These are phyloP conservation scores for Yamadazyma trypodendri DNA, from an alignment of 1,139 yeast species.

Conservation along the genomic window DNA sequence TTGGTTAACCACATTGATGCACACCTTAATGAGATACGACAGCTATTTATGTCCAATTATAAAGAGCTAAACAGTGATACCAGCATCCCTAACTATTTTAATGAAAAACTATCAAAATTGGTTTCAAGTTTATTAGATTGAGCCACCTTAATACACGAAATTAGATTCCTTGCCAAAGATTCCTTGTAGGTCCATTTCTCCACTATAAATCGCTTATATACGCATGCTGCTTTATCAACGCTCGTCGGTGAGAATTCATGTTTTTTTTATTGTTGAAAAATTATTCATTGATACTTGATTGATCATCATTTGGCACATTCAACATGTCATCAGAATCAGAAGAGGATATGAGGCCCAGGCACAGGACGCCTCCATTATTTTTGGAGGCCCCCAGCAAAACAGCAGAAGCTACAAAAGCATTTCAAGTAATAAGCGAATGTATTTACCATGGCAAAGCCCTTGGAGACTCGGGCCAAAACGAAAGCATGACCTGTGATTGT, in stretches of 20 bases:
- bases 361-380: conserved; percentile 34
- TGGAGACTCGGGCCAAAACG: conserved; percentile 69
- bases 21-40: conserved; percentile 27
- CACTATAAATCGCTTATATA: no score
- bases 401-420: conserved; percentile 64
- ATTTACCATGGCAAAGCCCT: conserved; percentile 57
- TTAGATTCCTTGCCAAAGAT: no score
- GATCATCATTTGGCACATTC: neutral
- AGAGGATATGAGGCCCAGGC: conserved; percentile 9
- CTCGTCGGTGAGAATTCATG: no score
- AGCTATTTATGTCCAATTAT: conserved; percentile 18
- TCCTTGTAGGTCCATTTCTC: no score
- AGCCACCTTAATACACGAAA: neutral
- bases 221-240: no score
- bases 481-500: conserved; percentile 91
- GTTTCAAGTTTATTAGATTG: conserved; percentile 16
- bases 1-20: conserved; percentile 25
- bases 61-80: conserved; percentile 7
- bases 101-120: conserved; percentile 19
- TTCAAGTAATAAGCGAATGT: conserved; percentile 56
- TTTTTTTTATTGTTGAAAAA: conserved; percentile 1
- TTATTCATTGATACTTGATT: no score
- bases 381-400: conserved; percentile 58
- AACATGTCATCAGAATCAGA: conserved; percentile 9
- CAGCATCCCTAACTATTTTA: conserved; percentile 16